Conservation (phyloP, 257 asterid species). For the Mentha longifolia region DNA sequence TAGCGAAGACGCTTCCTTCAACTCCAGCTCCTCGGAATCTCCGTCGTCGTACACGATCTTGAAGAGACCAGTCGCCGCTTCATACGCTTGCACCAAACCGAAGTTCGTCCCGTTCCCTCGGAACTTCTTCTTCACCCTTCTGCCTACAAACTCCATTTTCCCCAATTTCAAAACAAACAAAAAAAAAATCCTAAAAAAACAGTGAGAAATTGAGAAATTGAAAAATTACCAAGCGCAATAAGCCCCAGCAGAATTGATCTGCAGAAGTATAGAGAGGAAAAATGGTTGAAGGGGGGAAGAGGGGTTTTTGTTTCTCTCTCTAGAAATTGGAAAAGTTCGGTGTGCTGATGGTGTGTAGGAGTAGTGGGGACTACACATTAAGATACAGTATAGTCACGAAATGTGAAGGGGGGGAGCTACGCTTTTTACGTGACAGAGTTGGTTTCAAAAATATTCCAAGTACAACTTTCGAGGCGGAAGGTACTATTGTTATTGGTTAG, state of each 20-base stretch:
- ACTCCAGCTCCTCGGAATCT: conserved; percentile 65
- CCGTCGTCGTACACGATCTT: conserved; percentile 76
- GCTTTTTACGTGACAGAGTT: conserved; percentile 39
- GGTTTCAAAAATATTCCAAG: conserved; percentile 27
- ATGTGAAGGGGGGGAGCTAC: conserved; percentile 32
- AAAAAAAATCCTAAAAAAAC: conserved; percentile 6
- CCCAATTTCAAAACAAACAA: conserved; percentile 41
- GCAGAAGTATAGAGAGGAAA: conserved; percentile 36
- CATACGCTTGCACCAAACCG: conserved; percentile 63
- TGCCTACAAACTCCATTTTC: conserved; percentile 79
- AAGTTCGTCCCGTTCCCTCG: conserved; percentile 47
- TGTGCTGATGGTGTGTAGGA: conserved; percentile 43
- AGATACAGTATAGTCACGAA: conserved; percentile 29
- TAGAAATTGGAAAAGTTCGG: conserved; percentile 37
- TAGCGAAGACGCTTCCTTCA: conserved; percentile 45
- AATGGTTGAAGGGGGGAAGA: conserved; percentile 24
- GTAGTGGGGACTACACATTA: conserved; percentile 46
- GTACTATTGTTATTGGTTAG: conserved; percentile 33
- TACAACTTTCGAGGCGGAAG: conserved; percentile 36
- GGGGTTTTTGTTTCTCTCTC: conserved; percentile 53
- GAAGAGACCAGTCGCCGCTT: conserved; percentile 50
- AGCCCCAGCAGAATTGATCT: conserved; percentile 35
- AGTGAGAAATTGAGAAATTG: conserved; percentile 23
- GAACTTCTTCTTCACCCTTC: conserved; percentile 66
- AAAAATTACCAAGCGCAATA: neutral